Evolutionary conservation across 192 early-diverging fungal genomes (phyloP).

Genomic region (Mortierella antarctica): DNA sequence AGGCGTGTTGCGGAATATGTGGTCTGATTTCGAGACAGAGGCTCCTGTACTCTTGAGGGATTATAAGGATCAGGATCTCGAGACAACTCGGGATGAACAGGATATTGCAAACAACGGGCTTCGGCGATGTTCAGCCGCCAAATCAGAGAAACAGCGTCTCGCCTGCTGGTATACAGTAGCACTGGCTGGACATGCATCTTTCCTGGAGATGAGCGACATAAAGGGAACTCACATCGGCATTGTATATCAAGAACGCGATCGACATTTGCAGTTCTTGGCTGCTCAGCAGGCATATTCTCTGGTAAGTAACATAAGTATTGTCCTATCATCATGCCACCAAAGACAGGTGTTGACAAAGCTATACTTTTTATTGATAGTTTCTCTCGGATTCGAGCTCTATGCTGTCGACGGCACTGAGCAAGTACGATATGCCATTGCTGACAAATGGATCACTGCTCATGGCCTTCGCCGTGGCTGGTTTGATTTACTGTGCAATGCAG

Average conservation of each 20-base stretch:
- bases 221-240: neutral
- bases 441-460: constrained; percentile 49
- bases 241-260: neutral
- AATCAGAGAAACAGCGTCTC: constrained; percentile 31
- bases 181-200: constrained; percentile 34
- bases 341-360: neutral
- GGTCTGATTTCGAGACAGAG: constrained; percentile 46
- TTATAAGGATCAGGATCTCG: neutral
- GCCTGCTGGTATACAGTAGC: constrained; percentile 46
- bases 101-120: neutral
- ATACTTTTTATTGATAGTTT: constrained; percentile 26
- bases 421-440: constrained; percentile 51
- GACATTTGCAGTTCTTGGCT: neutral
- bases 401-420: constrained; percentile 51
- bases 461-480: constrained; percentile 36
- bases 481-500: constrained; percentile 37
- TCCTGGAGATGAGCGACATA: constrained; percentile 18
- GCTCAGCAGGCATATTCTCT: constrained; percentile 25
- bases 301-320: neutral
- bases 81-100: neutral
- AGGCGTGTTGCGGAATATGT: constrained; percentile 43
- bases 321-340: neutral
- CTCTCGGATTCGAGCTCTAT: constrained; percentile 41
- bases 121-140: constrained; percentile 2
- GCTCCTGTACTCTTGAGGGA: constrained; percentile 7